phyloP scores from a whole-genome alignment of 352 stramenopile species.

The Phytophthora idaei region DNA sequence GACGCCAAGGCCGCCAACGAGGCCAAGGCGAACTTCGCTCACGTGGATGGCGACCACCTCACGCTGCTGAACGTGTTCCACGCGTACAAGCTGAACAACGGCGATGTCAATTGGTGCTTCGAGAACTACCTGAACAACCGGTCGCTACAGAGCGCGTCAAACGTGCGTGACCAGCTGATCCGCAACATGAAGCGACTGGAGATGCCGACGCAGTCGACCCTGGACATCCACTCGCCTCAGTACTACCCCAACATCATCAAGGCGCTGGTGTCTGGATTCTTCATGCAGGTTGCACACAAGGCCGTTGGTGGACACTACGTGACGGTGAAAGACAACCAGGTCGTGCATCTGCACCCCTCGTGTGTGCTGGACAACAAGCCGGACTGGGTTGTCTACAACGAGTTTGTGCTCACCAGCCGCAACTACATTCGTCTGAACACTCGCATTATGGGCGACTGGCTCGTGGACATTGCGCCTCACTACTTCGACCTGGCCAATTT shows the following conservation, averaged over 20 bases:
- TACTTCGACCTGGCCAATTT: slow-evolving; percentile 99
- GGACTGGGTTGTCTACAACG: slow-evolving; percentile 98
- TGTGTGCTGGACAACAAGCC: slow-evolving; percentile 96
- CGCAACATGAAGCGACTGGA: slow-evolving; percentile 96
- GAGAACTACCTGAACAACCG: slow-evolving; percentile 98
- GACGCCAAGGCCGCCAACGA: slow-evolving; percentile 96
- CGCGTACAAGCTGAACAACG: slow-evolving; percentile 94
- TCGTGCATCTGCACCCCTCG: slow-evolving; percentile 97
- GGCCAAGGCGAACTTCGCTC: slow-evolving; percentile 95
- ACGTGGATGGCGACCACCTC: slow-evolving; percentile 97
- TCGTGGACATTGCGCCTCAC: slow-evolving; percentile 94
- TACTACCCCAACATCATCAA: slow-evolving; percentile 95
- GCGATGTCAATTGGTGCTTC: slow-evolving; percentile 96
- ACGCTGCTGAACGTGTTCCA: slow-evolving; percentile 98
- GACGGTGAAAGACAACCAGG: slow-evolving; percentile 99
- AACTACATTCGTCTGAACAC: slow-evolving; percentile 99
- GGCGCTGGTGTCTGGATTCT: slow-evolving; percentile 96
- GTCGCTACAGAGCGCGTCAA: slow-evolving; percentile 93
- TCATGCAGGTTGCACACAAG: slow-evolving; percentile 97
- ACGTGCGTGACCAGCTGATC: slow-evolving; percentile 96
- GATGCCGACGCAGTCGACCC: slow-evolving; percentile 68
- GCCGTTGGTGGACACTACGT: slow-evolving; percentile 93
- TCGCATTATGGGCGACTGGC: slow-evolving; percentile 92
- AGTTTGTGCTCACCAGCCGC: slow-evolving; percentile 98
- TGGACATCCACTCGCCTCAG: slow-evolving; percentile 82